Conservation (phyloP, 768 basidiomycete genomes). For the Paxillus rubicundulus region DNA sequence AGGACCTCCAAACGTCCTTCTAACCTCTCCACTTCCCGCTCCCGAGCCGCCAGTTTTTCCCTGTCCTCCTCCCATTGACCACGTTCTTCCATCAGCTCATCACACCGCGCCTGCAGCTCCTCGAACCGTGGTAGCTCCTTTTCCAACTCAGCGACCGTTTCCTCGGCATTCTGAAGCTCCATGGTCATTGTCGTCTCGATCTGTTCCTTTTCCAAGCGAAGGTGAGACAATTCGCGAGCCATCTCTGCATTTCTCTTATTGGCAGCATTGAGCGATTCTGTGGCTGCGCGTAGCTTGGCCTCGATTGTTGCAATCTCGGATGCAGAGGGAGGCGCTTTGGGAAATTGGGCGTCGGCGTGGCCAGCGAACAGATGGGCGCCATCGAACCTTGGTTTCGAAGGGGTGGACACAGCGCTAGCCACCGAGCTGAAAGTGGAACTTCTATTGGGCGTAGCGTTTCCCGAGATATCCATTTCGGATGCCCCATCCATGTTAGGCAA, state of each 20-base stretch:
- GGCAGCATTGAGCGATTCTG: slow-evolving; percentile 54
- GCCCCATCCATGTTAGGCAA: slow-evolving; percentile 26
- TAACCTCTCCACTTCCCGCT: slow-evolving; percentile 37
- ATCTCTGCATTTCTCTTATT: slow-evolving; percentile 61
- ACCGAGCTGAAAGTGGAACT: slow-evolving; percentile 52
- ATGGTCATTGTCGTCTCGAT: slow-evolving; percentile 61
- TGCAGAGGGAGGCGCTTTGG: slow-evolving; percentile 43
- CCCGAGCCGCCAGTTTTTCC: slow-evolving; percentile 35
- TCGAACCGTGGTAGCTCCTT: slow-evolving; percentile 52
- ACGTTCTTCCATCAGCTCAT: slow-evolving; percentile 49
- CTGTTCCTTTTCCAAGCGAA: slow-evolving; percentile 67
- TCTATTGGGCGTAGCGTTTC: slow-evolving; percentile 50
- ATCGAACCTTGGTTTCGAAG: slow-evolving; percentile 63
- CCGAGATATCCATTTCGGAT: slow-evolving; percentile 42
- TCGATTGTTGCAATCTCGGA: slow-evolving; percentile 55
- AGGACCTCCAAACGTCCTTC: slow-evolving; percentile 42
- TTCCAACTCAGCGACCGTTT: slow-evolving; percentile 58
- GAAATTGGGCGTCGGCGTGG: slow-evolving; percentile 62
- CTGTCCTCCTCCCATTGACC: slow-evolving; percentile 50
- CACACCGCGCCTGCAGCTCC: slow-evolving; percentile 45
- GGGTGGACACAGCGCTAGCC: slow-evolving; percentile 40
- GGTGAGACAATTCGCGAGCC: slow-evolving; percentile 57
- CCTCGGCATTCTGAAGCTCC: slow-evolving; percentile 67
- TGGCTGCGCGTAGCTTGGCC: slow-evolving; percentile 60
- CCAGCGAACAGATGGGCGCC: slow-evolving; percentile 86